phyloP scores from a whole-genome alignment of 208 protist species.

The Spironucleus salmonicida region DNA sequence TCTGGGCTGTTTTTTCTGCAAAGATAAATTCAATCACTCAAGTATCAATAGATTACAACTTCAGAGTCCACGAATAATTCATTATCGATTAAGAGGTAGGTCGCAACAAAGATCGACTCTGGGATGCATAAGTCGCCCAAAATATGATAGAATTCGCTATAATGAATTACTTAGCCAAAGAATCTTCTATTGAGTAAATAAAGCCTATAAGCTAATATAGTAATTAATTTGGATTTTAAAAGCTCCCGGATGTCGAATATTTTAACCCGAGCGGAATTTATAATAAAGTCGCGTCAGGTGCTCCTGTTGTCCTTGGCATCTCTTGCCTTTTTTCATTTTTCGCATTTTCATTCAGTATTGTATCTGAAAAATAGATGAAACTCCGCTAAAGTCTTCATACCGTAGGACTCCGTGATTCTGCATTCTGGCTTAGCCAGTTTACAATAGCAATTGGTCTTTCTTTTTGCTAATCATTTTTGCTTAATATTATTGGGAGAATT shows the following conservation, averaged over 20 bases:
- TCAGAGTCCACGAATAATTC: too few species aligned
- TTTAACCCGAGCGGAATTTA: background rate
- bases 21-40: too few species aligned
- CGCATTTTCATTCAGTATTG: background rate
- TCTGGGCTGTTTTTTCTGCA: too few species aligned
- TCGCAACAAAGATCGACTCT: too few species aligned
- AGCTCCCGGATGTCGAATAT: conserved; percentile 13
- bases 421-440: background rate
- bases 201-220: too few species aligned
- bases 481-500: background rate
- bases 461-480: background rate
- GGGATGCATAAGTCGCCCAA: too few species aligned
- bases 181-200: too few species aligned
- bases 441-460: background rate
- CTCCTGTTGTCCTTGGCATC: background rate
- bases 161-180: too few species aligned
- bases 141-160: too few species aligned
- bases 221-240: background rate
- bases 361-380: conserved; percentile 17
- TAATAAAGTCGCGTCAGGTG: background rate
- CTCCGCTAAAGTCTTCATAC: conserved; percentile 20
- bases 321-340: background rate
- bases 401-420: background rate
- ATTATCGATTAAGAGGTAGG: too few species aligned
- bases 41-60: too few species aligned